phyloP scores from a whole-genome alignment of 164 flowering plant species.

The Aristolochia californica region DNA sequence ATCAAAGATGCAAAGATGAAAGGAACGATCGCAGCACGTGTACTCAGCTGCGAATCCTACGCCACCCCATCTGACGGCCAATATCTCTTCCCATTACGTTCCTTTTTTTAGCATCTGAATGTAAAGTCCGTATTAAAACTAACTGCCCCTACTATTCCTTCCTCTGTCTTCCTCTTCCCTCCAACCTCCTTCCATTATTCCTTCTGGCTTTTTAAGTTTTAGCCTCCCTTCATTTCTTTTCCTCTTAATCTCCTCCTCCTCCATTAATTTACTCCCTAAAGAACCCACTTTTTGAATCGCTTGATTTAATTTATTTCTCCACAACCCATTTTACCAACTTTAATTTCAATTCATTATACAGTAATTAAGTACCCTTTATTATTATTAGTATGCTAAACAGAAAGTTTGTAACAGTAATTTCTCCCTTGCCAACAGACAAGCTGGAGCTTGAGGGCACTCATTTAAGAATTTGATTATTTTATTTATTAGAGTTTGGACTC shows the following conservation, averaged over 20 bases:
- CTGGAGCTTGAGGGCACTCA: too few species aligned
- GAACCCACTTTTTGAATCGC: not conserved
- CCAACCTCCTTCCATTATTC: slow-evolving; percentile 24
- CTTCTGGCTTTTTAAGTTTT: not conserved
- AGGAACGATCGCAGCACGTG: slow-evolving; percentile 39
- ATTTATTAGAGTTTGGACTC: too few species aligned
- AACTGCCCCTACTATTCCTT: slow-evolving; percentile 46
- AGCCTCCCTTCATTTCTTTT: not conserved
- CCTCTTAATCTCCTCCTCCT: not conserved
- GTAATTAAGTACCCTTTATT: too few species aligned
- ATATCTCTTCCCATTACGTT: not conserved
- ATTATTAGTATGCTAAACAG: too few species aligned
- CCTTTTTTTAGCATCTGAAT: slow-evolving; percentile 16
- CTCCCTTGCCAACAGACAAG: too few species aligned
- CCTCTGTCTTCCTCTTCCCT: slow-evolving; percentile 33
- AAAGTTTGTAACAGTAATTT: too few species aligned
- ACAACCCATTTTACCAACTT: too few species aligned
- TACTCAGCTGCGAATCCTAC: slow-evolving; percentile 46
- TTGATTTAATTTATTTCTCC: not conserved
- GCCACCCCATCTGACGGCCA: slow-evolving; percentile 36
- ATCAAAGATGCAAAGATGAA: slow-evolving; percentile 37
- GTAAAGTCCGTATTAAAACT: slow-evolving; percentile 10
- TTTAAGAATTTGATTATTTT: too few species aligned
- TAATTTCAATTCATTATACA: too few species aligned
- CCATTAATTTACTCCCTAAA: not conserved